Percentiles rank a stretch among this genome's conserved stretches.
phyloP scores from a whole-genome alignment of 2,329 filamentous ascomycete species.

The Lachnellula willkommii region DNA sequence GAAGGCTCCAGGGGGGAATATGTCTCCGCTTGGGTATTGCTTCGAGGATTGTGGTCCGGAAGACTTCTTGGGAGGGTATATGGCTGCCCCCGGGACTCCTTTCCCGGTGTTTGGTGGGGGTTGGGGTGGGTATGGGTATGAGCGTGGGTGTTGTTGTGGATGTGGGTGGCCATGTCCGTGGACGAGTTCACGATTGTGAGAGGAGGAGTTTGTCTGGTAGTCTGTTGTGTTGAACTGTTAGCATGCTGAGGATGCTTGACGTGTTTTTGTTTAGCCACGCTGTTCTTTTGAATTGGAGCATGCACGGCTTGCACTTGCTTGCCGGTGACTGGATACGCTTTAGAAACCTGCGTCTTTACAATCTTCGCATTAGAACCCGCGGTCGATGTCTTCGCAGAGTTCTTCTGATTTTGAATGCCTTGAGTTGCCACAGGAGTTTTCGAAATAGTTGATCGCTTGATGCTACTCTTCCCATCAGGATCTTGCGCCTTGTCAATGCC shows the following conservation, averaged over 20 bases:
- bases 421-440: no score
- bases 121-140: background rate
- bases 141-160: background rate
- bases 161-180: background rate
- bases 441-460: no score
- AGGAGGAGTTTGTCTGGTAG: background rate
- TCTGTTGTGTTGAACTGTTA: background rate
- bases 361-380: no score
- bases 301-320: background rate
- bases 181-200: background rate
- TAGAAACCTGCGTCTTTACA: no score
- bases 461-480: background rate
- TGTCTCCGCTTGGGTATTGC: background rate
- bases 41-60: background rate
- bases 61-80: background rate
- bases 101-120: background rate
- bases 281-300: background rate
- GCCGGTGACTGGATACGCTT: background rate
- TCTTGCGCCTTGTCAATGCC: background rate
- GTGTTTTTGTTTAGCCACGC: background rate
- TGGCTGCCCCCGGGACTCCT: background rate
- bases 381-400: background rate
- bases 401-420: background rate
- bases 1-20: background rate
- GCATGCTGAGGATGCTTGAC: background rate